Conservation (phyloP, 2,329 filamentous ascomycete species). For the Calonectria honghensis region DNA sequence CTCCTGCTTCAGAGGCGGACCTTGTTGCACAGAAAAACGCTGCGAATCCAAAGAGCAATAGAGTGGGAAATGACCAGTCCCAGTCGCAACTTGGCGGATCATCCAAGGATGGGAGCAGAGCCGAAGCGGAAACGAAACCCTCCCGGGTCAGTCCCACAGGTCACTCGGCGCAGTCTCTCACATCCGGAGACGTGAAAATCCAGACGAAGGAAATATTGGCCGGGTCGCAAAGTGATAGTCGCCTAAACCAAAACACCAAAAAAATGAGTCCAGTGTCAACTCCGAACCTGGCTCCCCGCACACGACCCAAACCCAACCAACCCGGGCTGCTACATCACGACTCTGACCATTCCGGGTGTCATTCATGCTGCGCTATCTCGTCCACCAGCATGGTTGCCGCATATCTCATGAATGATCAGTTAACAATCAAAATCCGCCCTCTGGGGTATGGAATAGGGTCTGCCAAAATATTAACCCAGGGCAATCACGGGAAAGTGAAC, state of each 20-base stretch:
- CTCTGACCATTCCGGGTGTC: neutral
- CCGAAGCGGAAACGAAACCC: neutral
- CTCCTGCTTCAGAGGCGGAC: neutral
- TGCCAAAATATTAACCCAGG: neutral
- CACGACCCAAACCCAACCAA: neutral
- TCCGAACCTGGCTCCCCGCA: neutral
- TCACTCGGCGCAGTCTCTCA: neutral
- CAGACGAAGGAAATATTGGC: neutral
- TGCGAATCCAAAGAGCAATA: neutral
- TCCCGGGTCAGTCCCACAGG: neutral
- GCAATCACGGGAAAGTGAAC: neutral
- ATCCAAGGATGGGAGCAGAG: neutral
- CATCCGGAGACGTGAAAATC: neutral
- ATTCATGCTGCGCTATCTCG: neutral
- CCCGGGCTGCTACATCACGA: neutral
- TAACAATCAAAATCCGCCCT: neutral
- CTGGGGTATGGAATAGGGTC: neutral
- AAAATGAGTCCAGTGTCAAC: neutral
- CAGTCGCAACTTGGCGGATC: neutral
- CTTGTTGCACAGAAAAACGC: neutral
- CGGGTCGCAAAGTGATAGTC: neutral
- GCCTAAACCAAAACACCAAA: neutral
- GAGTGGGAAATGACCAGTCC: neutral
- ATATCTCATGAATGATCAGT: conserved; percentile 1
- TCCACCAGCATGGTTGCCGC: neutral